These are phyloP conservation scores for Golubevia pallescens DNA, from an alignment of 1,284 basidiomycete genomes.

Conservation along the genomic window DNA sequence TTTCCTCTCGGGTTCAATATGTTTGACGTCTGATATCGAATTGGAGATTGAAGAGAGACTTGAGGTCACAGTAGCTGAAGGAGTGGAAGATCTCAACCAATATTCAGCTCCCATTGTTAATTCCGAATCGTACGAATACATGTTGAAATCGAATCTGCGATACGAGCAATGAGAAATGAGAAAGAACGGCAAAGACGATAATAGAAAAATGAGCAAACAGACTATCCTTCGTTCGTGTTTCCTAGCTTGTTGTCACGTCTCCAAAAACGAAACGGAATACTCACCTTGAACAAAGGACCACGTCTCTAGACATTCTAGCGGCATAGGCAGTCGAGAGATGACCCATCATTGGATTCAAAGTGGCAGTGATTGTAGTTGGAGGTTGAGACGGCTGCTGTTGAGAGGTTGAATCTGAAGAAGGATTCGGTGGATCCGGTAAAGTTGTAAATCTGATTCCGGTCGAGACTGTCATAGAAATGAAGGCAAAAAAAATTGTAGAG, in stretches of 20 bases:
- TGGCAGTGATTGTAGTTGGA: constrained; percentile 89
- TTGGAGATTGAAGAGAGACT: too few relatives aligned
- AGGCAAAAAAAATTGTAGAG: background rate
- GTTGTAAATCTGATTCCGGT: constrained; percentile 92
- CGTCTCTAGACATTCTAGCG: constrained; percentile 81
- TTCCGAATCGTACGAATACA: constrained; percentile 95
- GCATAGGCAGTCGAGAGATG: constrained; percentile 91
- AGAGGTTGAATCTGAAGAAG: too few relatives aligned
- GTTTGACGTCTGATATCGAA: too few relatives aligned
- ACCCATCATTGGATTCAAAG: constrained; percentile 95
- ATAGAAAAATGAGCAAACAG: background rate
- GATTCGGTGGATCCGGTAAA: constrained; percentile 74
- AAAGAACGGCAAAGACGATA: background rate
- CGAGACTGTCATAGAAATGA: constrained; percentile 72
- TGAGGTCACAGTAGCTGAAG: too few relatives aligned
- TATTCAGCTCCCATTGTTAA: constrained; percentile 75
- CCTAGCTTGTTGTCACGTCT: too few relatives aligned
- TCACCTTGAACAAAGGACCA: constrained; percentile 80
- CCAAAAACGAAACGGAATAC: background rate
- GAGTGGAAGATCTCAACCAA: constrained; percentile 22
- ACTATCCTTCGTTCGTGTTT: too few relatives aligned
- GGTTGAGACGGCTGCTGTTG: too few relatives aligned
- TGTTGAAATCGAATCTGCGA: constrained; percentile 86
- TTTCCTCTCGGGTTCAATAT: too few relatives aligned
- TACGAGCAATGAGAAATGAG: background rate